phyloP scores from a whole-genome alignment of 140 eudicot genomes.

The Cichorium intybus region DNA sequence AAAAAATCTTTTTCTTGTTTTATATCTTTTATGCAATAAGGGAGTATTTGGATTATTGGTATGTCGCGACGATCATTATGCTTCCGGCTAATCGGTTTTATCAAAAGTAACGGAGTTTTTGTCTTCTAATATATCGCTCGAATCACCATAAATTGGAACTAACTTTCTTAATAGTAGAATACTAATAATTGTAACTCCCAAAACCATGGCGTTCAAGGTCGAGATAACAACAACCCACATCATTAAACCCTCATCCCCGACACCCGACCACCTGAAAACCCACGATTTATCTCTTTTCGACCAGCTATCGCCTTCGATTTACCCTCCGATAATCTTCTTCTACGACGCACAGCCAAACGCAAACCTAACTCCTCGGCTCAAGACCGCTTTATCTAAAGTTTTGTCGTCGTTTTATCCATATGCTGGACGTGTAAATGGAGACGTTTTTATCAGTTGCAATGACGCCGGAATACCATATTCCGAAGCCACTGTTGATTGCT shows the following conservation, averaged over 20 bases:
- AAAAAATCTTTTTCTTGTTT: too few species aligned
- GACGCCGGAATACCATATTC: slow-evolving; percentile 47
- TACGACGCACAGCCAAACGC: slow-evolving; percentile 17
- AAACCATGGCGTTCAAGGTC: slow-evolving; percentile 23
- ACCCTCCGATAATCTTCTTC: slow-evolving; percentile 26
- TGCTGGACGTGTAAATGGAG: slow-evolving; percentile 38
- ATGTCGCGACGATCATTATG: background rate
- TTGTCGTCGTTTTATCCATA: slow-evolving; percentile 35
- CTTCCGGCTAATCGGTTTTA: slow-evolving; percentile 5
- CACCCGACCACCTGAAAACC: slow-evolving; percentile 30
- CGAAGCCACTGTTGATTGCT: slow-evolving; percentile 36
- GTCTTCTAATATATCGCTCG: background rate
- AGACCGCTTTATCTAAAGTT: slow-evolving; percentile 26
- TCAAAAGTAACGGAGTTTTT: background rate
- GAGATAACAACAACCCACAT: slow-evolving; percentile 22
- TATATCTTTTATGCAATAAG: background rate
- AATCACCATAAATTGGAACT: background rate
- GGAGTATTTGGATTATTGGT: background rate
- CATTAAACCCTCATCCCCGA: slow-evolving; percentile 37
- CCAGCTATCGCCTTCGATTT: slow-evolving; percentile 32
- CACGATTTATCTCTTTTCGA: slow-evolving; percentile 37
- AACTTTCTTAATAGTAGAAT: background rate
- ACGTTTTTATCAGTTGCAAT: slow-evolving; percentile 36
- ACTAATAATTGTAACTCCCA: background rate
- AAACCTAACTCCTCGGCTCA: slow-evolving; percentile 10